These are phyloP conservation scores for Volvox carteri DNA, from an alignment of 163 green algal genomes.

Conservation along the genomic window DNA sequence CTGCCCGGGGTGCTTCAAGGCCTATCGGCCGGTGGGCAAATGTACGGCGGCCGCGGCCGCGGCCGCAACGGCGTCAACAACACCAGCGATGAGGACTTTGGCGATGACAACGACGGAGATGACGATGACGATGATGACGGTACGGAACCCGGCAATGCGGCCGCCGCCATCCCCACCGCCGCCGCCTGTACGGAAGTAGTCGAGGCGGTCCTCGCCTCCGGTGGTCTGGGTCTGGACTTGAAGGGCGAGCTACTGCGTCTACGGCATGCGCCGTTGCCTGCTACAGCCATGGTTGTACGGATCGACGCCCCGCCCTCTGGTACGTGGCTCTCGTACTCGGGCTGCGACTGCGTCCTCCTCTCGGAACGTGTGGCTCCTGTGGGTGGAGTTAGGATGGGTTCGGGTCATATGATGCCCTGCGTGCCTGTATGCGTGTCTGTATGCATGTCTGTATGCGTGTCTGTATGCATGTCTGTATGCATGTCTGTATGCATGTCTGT, in stretches of 20 bases:
- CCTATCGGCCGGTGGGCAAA: too few species aligned
- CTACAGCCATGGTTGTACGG: constrained; percentile 28
- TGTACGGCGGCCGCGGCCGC: background rate
- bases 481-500: too few species aligned
- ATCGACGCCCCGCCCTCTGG: background rate
- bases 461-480: too few species aligned
- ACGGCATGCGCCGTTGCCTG: background rate
- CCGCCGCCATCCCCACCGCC: too few species aligned
- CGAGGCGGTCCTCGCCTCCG: constrained; percentile 11
- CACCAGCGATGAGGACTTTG: background rate
- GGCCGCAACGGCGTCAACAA: background rate
- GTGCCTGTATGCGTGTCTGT: too few species aligned
- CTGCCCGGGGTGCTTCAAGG: constrained; percentile 19
- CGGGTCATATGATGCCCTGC: too few species aligned
- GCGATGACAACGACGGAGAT: background rate
- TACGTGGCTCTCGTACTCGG: background rate
- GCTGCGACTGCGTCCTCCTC: too few species aligned
- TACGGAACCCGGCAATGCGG: too few species aligned
- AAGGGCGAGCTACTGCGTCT: constrained; percentile 47
- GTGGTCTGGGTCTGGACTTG: constrained; percentile 48
- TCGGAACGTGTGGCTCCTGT: too few species aligned
- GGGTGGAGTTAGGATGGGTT: too few species aligned
- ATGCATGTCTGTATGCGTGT: too few species aligned
- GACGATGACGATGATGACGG: background rate
- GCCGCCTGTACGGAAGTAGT: too few species aligned